Percentiles rank a stretch among this genome's conserved stretches.
Conservation (phyloP, 129 eudicot genomes). For the Pulicaria dysenterica region DNA sequence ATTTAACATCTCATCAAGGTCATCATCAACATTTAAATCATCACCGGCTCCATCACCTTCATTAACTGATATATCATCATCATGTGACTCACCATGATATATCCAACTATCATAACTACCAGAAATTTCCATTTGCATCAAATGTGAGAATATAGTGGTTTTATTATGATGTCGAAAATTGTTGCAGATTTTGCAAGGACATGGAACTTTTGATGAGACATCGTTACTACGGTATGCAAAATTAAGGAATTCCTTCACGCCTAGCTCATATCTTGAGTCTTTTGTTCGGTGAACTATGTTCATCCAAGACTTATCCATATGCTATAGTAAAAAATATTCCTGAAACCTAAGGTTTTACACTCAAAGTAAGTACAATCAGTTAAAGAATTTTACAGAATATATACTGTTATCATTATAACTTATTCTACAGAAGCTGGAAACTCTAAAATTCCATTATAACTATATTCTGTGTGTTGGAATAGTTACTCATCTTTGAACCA, state of each 20-base stretch:
- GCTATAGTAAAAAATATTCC: too few relatives aligned
- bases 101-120: slow-evolving; percentile 9
- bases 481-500: too few relatives aligned
- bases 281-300: not conserved
- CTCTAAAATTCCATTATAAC: too few relatives aligned
- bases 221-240: not conserved
- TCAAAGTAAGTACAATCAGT: too few relatives aligned
- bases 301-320: slow-evolving; percentile 1
- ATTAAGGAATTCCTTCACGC: not conserved
- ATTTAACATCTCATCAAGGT: slow-evolving; percentile 13
- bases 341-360: too few relatives aligned
- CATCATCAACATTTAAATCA: not conserved
- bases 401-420: too few relatives aligned
- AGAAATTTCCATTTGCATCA: not conserved
- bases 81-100: not conserved
- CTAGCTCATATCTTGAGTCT: not conserved
- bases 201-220: too few relatives aligned
- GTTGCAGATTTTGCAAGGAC: not conserved
- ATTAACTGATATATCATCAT: too few relatives aligned
- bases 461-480: too few relatives aligned
- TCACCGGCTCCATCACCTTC: not conserved
- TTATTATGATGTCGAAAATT: not conserved
- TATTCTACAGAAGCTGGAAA: too few relatives aligned
- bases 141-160: not conserved
- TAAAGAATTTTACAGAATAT: too few relatives aligned